Evolutionary conservation across 202 grass and related monocot genomes (phyloP).

Genomic region (Bolboschoenoplectus hybrid): DNA sequence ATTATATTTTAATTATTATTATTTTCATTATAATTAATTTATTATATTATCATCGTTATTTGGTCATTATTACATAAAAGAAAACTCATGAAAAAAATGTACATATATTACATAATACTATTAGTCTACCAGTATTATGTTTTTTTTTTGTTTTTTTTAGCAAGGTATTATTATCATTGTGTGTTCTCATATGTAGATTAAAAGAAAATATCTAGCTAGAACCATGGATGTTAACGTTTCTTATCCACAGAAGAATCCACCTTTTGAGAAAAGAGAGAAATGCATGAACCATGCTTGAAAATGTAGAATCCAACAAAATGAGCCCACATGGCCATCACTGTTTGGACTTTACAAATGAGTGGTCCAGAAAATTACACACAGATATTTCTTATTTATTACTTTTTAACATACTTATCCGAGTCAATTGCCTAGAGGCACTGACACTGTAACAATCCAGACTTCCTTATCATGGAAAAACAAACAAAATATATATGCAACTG

Average conservation of each 20-base stretch:
- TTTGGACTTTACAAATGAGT: conserved; percentile 21
- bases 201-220: neutral
- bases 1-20: neutral
- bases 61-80: too few species aligned
- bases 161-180: neutral
- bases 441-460: neutral
- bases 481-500: neutral
- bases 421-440: neutral
- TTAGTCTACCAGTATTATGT: too few species aligned
- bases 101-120: too few species aligned
- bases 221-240: neutral
- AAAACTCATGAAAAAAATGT: too few species aligned
- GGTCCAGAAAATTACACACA: conserved; percentile 1
- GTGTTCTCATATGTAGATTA: neutral
- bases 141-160: too few species aligned
- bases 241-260: neutral
- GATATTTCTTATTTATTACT: too few species aligned
- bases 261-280: neutral
- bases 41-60: too few species aligned
- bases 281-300: conserved; percentile 12
- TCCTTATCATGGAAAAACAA: neutral
- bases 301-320: neutral
- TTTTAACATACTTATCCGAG: neutral
- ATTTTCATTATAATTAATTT: too few species aligned
- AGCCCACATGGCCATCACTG: neutral